These are phyloP conservation scores for Brasilioporus rufonigricans DNA, from an alignment of 768 basidiomycete genomes.

Conservation along the genomic window DNA sequence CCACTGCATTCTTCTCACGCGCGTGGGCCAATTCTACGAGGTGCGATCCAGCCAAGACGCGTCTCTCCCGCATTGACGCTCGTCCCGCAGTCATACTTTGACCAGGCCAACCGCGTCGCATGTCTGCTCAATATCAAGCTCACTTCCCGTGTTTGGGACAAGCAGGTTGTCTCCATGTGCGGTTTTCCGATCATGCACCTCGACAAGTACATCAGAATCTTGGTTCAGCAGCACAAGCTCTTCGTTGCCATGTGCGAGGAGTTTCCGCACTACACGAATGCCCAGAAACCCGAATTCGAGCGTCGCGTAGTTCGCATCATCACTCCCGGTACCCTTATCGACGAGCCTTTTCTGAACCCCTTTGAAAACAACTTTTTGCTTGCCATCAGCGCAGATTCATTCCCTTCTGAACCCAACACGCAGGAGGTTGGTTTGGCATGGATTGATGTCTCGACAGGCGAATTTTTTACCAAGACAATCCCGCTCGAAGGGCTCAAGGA, in stretches of 20 bases:
- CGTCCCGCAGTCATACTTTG: slow-evolving; percentile 79
- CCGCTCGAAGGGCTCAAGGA: slow-evolving; percentile 61
- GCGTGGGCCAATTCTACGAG: slow-evolving; percentile 96
- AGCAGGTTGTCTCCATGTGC: slow-evolving; percentile 72
- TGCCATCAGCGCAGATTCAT: slow-evolving; percentile 45
- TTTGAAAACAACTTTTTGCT: slow-evolving; percentile 91
- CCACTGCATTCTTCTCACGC: slow-evolving; percentile 85
- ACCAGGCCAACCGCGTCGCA: slow-evolving; percentile 80
- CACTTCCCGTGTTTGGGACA: slow-evolving; percentile 72
- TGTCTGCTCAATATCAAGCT: slow-evolving; percentile 80
- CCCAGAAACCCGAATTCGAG: slow-evolving; percentile 62
- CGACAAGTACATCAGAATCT: slow-evolving; percentile 80
- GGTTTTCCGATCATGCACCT: slow-evolving; percentile 88
- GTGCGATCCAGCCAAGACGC: slow-evolving; percentile 38
- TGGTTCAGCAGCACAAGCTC: slow-evolving; percentile 79
- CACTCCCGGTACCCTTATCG: slow-evolving; percentile 92
- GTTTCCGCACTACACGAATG: slow-evolving; percentile 54
- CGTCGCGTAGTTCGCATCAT: slow-evolving; percentile 83
- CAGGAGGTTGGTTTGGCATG: slow-evolving; percentile 73
- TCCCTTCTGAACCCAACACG: neutral
- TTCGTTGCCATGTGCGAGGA: slow-evolving; percentile 96
- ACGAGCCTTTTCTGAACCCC: slow-evolving; percentile 83
- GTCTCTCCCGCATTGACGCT: slow-evolving; percentile 6
- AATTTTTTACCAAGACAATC: slow-evolving; percentile 77
- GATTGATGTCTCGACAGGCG: slow-evolving; percentile 94